Percentiles rank a stretch among this genome's conserved stretches.
These are phyloP conservation scores for Gloeophyllum trabeum DNA, from an alignment of 768 basidiomycete genomes.

Conservation along the genomic window DNA sequence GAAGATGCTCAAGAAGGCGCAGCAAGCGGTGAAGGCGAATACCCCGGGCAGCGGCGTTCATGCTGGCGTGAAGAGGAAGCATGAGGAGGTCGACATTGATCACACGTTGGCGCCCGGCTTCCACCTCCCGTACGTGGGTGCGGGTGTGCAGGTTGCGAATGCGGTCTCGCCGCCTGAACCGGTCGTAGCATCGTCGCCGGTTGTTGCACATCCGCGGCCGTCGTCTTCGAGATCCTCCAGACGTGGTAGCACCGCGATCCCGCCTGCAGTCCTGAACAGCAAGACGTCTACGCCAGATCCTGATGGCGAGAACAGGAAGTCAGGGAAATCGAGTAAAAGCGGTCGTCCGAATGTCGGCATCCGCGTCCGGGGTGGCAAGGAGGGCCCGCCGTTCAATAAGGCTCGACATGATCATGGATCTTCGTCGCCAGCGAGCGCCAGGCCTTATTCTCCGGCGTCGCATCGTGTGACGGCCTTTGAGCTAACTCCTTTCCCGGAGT, in stretches of 20 bases:
- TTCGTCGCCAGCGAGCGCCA: not conserved
- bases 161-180: conserved; percentile 6
- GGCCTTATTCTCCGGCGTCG: too few species aligned
- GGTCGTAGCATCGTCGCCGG: too few species aligned
- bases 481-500: too few species aligned
- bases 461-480: not conserved
- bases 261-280: too few species aligned
- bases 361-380: conserved; percentile 3
- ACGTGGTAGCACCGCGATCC: too few species aligned
- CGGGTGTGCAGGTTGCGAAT: conserved; percentile 18
- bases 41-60: conserved; percentile 5
- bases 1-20: conserved; percentile 27
- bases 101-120: conserved; percentile 19
- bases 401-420: not conserved
- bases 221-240: too few species aligned
- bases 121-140: conserved; percentile 30
- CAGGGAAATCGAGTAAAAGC: not conserved
- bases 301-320: conserved; percentile 7
- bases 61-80: conserved; percentile 32
- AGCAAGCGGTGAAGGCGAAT: conserved; percentile 16
- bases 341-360: conserved; percentile 6
- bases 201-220: too few species aligned
- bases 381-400: conserved; percentile 2
- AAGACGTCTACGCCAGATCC: too few species aligned
- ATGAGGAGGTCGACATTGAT: conserved; percentile 25